These are phyloP conservation scores for Litsea cubeba DNA, from an alignment of 164 flowering plant species.

Conservation along the genomic window DNA sequence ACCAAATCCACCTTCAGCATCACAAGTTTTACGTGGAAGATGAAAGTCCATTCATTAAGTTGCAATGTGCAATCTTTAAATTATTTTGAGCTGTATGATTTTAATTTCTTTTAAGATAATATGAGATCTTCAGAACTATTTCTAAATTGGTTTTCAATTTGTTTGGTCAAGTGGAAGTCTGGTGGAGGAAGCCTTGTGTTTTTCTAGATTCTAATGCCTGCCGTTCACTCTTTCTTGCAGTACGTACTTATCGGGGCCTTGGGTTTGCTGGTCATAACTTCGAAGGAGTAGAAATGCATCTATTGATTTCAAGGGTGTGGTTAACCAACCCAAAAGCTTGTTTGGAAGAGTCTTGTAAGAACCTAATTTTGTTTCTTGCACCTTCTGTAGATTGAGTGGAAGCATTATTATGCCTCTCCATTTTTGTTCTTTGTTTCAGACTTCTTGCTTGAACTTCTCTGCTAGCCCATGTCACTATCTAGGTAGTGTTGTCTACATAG, in stretches of 20 bases:
- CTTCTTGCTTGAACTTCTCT: no score
- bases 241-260: slow-evolving; percentile 22
- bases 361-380: no score
- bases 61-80: background rate
- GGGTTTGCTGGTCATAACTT: slow-evolving; percentile 20
- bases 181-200: background rate
- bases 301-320: background rate
- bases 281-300: slow-evolving; percentile 12
- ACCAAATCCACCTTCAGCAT: no score
- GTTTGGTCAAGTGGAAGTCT: background rate
- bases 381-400: no score
- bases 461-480: no score
- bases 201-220: background rate
- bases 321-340: slow-evolving; percentile 1
- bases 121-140: no score
- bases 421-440: no score
- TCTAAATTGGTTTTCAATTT: background rate
- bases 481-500: no score
- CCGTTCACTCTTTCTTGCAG: slow-evolving; percentile 20
- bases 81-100: background rate
- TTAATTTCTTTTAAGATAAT: background rate
- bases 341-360: no score
- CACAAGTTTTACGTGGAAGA: no score
- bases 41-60: background rate
- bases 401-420: no score